Evolutionary conservation across 2,329 filamentous ascomycete genomes (phyloP), one percentile per base, ranked within the genome.

Genomic region (Alternaria burnsii): DNA sequence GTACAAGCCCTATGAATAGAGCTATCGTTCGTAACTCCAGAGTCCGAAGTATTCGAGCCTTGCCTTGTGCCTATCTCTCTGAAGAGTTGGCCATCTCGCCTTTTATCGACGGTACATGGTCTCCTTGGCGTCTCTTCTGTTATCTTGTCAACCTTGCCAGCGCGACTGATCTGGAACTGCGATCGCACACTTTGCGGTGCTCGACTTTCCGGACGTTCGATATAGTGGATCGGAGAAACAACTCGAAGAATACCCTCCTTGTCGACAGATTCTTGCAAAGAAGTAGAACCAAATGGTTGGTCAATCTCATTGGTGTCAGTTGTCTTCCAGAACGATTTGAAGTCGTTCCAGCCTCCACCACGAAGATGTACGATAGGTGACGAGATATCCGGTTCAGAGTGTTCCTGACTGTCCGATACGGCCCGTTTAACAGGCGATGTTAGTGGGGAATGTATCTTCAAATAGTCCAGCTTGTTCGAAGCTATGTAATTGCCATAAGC

Each of bases 401-500:
- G 4, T 16, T 5, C 5, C 0, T 52, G 34, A 16, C 32, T 20
- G 7, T 50, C 9, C 0, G 16, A 20, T 3, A 32, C n/a, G 12
- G 26, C 34, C 10, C 12, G 48, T 26, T 28, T 9, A 6, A 30
- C 22, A 18, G 20, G 24, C 1, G 26, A 36, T 10, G 28, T 48
- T 7, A 46, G 7, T 18, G 22, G 28, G 1, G 51, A 40, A 12
- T 59, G 28, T 22, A 44, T 16, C 20, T 46, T 38, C 22, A 53
- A 36, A 11, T 63, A 61, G 20, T 67, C 58, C 9, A 26, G 55
- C n/a, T 16, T 50, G 20, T 60, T 64, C 7, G 65, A 66, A 30
- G 60, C 38, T 32, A 64, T 66, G 24, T 55, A 55, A 20, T 67
- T 67, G 12, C 65, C 65, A 40, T 66, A 66, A 24, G 32, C 51